These are phyloP conservation scores for Fusarium sp. DNA, from an alignment of 2,329 filamentous ascomycete genomes.

Conservation along the genomic window DNA sequence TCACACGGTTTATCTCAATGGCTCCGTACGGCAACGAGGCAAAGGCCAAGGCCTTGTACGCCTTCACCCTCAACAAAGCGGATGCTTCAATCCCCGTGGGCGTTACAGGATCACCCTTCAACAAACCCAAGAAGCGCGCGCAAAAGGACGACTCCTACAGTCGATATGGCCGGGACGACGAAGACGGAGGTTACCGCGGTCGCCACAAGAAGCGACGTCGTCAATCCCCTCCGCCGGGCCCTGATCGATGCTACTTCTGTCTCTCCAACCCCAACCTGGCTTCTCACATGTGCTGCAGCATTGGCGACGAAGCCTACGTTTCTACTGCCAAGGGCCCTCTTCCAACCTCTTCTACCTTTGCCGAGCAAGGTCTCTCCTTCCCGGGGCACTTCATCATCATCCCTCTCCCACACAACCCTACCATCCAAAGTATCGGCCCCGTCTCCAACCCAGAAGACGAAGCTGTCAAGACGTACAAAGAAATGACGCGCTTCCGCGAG, in stretches of 20 bases:
- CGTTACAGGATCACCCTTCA: constrained; percentile 83
- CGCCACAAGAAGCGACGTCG: constrained; percentile 64
- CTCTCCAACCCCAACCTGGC: constrained; percentile 88
- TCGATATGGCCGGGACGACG: constrained; percentile 67
- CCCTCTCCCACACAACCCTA: constrained; percentile 86
- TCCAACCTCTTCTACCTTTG: constrained; percentile 78
- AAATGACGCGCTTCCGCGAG: constrained; percentile 88
- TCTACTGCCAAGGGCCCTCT: constrained; percentile 95
- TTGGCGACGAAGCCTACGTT: constrained; percentile 89
- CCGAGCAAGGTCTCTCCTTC: constrained; percentile 76
- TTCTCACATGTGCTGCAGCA: constrained; percentile 90
- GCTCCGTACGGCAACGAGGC: constrained; percentile 81
- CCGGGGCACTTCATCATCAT: constrained; percentile 94
- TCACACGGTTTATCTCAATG: constrained; percentile 93
- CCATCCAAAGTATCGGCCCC: constrained; percentile 77
- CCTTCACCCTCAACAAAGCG: constrained; percentile 79
- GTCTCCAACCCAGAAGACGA: constrained; percentile 65
- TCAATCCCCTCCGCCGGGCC: constrained; percentile 74
- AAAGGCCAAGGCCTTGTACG: constrained; percentile 88
- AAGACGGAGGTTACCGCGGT: constrained; percentile 61
- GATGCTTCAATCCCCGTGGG: constrained; percentile 78
- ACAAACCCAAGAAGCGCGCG: constrained; percentile 72
- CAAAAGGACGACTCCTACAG: constrained; percentile 64
- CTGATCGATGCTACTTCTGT: constrained; percentile 94
- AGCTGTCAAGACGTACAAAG: constrained; percentile 75